These are phyloP conservation scores for Schizopora paradoxa DNA, from an alignment of 1,284 basidiomycete species.

Conservation along the genomic window DNA sequence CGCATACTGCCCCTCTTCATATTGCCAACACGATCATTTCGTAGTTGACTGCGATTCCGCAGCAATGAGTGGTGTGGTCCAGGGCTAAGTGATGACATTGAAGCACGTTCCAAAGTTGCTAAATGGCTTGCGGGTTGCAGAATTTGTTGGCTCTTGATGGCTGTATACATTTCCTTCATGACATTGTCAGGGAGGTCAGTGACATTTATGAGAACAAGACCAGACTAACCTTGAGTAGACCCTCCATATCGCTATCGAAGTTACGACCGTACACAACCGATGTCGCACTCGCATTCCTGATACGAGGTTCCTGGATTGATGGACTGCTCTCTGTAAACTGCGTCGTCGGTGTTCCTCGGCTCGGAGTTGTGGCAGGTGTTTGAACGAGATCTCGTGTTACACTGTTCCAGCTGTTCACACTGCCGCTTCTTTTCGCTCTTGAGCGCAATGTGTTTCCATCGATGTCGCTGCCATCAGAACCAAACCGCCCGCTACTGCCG, in stretches of 20 bases:
- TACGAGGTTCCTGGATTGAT: conserved; percentile 21
- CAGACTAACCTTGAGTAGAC: conserved; percentile 65
- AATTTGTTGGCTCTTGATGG: conserved; percentile 89
- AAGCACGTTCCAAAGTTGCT: conserved; percentile 37
- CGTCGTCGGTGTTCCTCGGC: conserved; percentile 16
- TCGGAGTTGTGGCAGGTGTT: conserved; percentile 14
- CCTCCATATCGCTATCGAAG: conserved; percentile 87
- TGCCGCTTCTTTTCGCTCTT: conserved; percentile 71
- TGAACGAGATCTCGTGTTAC: conserved; percentile 51
- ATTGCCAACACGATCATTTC: conserved; percentile 68
- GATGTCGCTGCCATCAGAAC: conserved; percentile 40
- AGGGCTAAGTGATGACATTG: conserved; percentile 49
- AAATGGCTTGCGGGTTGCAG: conserved; percentile 63
- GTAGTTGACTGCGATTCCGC: conserved; percentile 65
- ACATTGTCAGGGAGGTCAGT: conserved; percentile 11
- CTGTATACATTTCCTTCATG: conserved; percentile 86
- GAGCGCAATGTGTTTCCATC: conserved; percentile 39
- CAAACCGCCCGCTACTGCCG: conserved; percentile 49
- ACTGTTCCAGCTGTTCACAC: conserved; percentile 79
- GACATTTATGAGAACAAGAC: no score
- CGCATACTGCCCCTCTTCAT: conserved; percentile 87
- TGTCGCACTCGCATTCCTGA: conserved; percentile 28
- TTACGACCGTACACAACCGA: conserved; percentile 51
- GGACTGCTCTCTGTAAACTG: conserved; percentile 20
- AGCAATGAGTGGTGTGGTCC: conserved; percentile 38